phyloP scores from a whole-genome alignment of 768 basidiomycete genomes.

The Trichaptum fuscoviolaceum region DNA sequence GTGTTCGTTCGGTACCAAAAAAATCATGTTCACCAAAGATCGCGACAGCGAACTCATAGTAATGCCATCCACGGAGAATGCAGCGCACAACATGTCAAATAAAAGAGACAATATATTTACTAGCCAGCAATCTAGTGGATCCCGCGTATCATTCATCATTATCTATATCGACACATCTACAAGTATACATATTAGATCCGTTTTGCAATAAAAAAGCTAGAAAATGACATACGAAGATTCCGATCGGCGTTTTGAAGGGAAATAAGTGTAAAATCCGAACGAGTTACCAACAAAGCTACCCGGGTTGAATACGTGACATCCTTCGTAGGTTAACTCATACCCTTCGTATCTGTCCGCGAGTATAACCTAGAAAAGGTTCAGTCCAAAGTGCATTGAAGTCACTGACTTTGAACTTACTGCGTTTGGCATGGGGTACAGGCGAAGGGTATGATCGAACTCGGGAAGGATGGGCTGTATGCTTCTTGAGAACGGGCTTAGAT shows the following conservation, averaged over 20 bases:
- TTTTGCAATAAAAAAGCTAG: neutral
- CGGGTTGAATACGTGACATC: conserved; percentile 98
- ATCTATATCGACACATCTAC: neutral
- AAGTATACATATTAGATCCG: neutral
- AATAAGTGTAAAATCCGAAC: conserved; percentile 87
- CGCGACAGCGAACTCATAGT: too few relatives aligned
- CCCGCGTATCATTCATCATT: neutral
- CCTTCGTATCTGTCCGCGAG: conserved; percentile 96
- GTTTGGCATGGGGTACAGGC: conserved; percentile 92
- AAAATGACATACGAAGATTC: conserved; percentile 63
- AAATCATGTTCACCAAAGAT: too few relatives aligned
- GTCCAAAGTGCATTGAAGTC: neutral
- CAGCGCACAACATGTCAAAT: too few relatives aligned
- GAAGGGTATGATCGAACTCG: conserved; percentile 87
- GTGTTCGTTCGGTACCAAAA: too few relatives aligned
- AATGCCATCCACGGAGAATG: too few relatives aligned
- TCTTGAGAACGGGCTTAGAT: conserved; percentile 82
- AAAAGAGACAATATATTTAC: too few relatives aligned
- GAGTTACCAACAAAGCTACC: conserved; percentile 83
- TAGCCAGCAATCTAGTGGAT: too few relatives aligned
- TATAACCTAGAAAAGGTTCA: conserved; percentile 55
- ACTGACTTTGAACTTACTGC: conserved; percentile 48
- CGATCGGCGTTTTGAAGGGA: conserved; percentile 77
- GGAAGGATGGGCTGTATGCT: conserved; percentile 82
- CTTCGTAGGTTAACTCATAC: conserved; percentile 94